Evolutionary conservation across 2,329 filamentous ascomycete genomes (phyloP), one percentile per base, ranked within the genome.

Genomic region (Colletotrichum sp.): DNA sequence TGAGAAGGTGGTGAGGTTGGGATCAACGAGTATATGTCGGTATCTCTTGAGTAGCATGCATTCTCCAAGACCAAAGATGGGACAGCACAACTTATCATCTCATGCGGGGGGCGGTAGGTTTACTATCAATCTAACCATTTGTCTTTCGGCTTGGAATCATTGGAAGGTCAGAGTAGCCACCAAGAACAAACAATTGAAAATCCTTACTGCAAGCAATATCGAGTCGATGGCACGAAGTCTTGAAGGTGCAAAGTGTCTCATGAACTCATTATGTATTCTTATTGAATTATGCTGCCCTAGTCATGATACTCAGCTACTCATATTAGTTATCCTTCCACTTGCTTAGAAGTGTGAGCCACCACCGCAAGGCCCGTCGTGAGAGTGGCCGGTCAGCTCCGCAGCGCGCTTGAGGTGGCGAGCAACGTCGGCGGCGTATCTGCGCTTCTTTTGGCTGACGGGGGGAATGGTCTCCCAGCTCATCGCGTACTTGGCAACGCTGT

Each of bases 401-500:
- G 64, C 74, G 55, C 82, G 76, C 80, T 82, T 81, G 74, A 83
- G 78, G 68, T 81, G 78, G 73, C 80, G 78, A 6, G 81, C 80
- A 6, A 77, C 78, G 55, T 84, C 82, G 9, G 80, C 82, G 18
- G 76, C 81, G 78, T 82, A 83, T 26, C 82, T 73, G 62, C 83
- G 79, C 74, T 81, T 80, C 62, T 73, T 74, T 55, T 79, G 76
- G 79, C 77, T 79, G 66, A 78, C 82, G 26, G 76, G 55, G 13
- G 82, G 82, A n/a, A 87, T 78, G 6, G 79, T 77, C 67, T 85
- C 83, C 65, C 82, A 87, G 80, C 84, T 85, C 70, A 80, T 76
- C 52, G 85, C 85, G 73, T 87, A 87, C 79, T 83, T 84, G 77
- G 85, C 85, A 9, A 87, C 84, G 18, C 83, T 82, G 81, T 87